Evolutionary conservation across 352 stramenopile species (phyloP), one percentile per base, ranked within the genome.

Genomic region (Paralagenidium karlingii): DNA sequence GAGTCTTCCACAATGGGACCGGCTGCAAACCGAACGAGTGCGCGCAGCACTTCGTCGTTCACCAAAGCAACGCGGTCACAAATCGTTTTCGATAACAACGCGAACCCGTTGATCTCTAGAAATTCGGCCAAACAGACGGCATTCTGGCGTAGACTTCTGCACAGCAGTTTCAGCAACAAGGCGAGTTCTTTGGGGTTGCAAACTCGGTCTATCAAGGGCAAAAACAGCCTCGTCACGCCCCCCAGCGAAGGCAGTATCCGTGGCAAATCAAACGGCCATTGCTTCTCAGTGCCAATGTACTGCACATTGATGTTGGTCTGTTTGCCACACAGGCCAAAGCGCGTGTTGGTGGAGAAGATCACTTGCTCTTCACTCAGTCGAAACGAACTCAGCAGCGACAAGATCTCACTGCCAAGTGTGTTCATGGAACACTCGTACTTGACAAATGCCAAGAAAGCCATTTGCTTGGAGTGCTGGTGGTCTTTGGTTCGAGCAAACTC

Each of bases 341-440:
- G 76, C 2, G 68, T 84, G 27, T 85, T 86, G 13, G 81, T 40
- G 0, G 68, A 68, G 33, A 81, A 84, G 3, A 85, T 26, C 8
- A 82, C 44, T 2, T 56, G 36, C 5, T 73, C 62, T 42, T 85
- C 69, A 1, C 52, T 11, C n/a, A 84, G 36, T 40, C 68, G 81
- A 27, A 81, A 87, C 27, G 46, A 59, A 22, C 57, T 60, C 5
- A 89, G 43, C 3, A 75, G 34, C 9, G 53, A 28, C 8, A 87
- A 55, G n/a, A 83, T 63, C 43, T 89, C 76, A 24, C 43, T 45
- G 5, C 76, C 76, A 39, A 87, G 71, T 8, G 55, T 37, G 33
- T 55, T 71, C 58, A 82, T 64, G 0, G 62, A 47, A 46, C 76
- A 89, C 6, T 82, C 62, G 7, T 62, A 39, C 32, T 65, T 68